These are phyloP conservation scores for Mucuna pruriens DNA, from an alignment of 306 rosid genomes.

Conservation along the genomic window DNA sequence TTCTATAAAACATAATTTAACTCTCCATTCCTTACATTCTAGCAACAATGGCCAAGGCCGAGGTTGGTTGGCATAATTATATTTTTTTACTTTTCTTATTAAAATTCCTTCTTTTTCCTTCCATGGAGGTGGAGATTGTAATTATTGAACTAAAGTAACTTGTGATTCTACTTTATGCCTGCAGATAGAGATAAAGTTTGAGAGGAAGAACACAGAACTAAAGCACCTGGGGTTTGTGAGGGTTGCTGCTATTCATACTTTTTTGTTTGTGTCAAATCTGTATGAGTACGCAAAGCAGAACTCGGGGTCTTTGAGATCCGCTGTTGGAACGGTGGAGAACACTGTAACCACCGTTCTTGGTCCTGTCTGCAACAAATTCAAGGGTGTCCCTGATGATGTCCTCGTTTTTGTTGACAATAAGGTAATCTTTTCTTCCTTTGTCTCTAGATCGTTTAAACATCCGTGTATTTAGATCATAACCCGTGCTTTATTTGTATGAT, in stretches of 20 bases:
- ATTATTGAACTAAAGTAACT: background rate
- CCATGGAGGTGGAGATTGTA: background rate
- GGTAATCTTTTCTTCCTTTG: slow-evolving; percentile 43
- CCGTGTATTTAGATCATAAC: background rate
- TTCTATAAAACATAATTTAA: background rate
- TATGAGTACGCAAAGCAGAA: slow-evolving; percentile 75
- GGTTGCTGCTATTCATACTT: slow-evolving; percentile 57
- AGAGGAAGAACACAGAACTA: slow-evolving; percentile 51
- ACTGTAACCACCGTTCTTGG: slow-evolving; percentile 59
- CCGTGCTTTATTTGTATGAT: background rate
- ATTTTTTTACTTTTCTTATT: background rate
- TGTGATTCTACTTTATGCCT: background rate
- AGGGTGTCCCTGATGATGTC: slow-evolving; percentile 63
- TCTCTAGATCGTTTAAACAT: background rate
- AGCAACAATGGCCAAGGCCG: slow-evolving; percentile 45
- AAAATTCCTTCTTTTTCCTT: background rate
- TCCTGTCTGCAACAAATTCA: slow-evolving; percentile 66
- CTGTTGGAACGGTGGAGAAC: slow-evolving; percentile 64
- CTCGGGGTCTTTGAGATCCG: slow-evolving; percentile 70
- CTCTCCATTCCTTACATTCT: background rate
- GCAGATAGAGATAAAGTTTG: slow-evolving; percentile 49
- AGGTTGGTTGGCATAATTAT: slow-evolving; percentile 39
- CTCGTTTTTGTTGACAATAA: slow-evolving; percentile 66
- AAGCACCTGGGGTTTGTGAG: slow-evolving; percentile 70
- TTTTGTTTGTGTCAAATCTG: slow-evolving; percentile 53